These are phyloP conservation scores for Puccinia brachypodii DNA, from an alignment of 1,284 basidiomycete genomes.

Conservation along the genomic window DNA sequence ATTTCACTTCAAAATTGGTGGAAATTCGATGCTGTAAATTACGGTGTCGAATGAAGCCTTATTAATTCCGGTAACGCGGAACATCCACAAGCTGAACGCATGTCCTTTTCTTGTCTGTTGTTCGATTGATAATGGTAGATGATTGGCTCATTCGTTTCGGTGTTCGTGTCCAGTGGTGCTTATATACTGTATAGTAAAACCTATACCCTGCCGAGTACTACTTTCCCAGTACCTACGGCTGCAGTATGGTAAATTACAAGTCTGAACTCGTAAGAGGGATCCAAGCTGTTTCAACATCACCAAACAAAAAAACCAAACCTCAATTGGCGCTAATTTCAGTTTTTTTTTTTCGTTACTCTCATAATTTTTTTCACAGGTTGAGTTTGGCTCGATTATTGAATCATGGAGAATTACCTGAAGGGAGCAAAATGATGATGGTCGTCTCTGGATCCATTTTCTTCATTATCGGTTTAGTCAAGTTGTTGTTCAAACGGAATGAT, in stretches of 20 bases:
- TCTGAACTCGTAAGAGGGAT: not conserved
- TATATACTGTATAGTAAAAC: conserved; percentile 83
- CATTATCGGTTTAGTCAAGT: conserved; percentile 68
- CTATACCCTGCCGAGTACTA: conserved; percentile 73
- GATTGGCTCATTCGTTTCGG: conserved; percentile 80
- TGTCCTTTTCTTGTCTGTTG: not conserved
- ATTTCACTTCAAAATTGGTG: too few species aligned
- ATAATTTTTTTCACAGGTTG: conserved; percentile 72
- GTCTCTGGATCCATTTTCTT: conserved; percentile 72
- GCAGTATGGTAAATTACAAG: conserved; percentile 62
- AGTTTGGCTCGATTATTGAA: conserved; percentile 81
- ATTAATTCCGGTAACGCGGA: not conserved
- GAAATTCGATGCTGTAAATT: too few species aligned
- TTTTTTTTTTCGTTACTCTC: not conserved
- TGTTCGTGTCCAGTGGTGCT: conserved; percentile 81
- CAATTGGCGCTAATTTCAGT: not conserved
- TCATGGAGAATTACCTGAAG: conserved; percentile 75
- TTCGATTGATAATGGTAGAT: conserved; percentile 63
- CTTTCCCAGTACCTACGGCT: conserved; percentile 90
- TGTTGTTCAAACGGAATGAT: conserved; percentile 56
- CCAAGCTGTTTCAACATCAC: not conserved
- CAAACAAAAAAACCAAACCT: not conserved
- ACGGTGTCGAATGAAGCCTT: not conserved
- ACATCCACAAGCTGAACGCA: conserved; percentile 60
- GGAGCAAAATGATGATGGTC: conserved; percentile 77